These are phyloP conservation scores for Aspergillus costaricaensis DNA, from an alignment of 2,329 filamentous ascomycete genomes.

Conservation along the genomic window DNA sequence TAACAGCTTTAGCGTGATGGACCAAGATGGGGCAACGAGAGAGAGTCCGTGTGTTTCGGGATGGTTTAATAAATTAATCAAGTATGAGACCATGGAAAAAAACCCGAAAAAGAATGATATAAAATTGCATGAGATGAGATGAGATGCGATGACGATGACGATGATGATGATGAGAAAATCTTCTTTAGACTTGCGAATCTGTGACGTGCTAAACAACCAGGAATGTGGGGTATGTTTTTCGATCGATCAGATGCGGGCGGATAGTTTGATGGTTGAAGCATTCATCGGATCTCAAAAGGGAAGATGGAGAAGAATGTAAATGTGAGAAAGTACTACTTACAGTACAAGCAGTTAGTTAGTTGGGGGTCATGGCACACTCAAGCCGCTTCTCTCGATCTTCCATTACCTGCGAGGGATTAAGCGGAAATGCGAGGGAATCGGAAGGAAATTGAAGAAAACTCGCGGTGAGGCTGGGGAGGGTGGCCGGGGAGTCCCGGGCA, in stretches of 20 bases:
- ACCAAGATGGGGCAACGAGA: not conserved
- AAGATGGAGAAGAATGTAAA: not conserved
- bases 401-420: not conserved
- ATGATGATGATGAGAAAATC: not conserved
- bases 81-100: no score
- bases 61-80: no score
- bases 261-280: not conserved
- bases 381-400: not conserved
- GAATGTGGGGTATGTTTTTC: constrained; percentile 6
- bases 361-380: no score
- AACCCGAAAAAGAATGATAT: no score
- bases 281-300: not conserved
- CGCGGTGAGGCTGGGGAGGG: constrained; percentile 18
- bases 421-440: not conserved
- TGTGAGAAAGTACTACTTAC: not conserved
- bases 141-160: not conserved
- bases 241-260: not conserved
- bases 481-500: constrained; percentile 11
- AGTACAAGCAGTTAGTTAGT: no score
- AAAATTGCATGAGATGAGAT: not conserved
- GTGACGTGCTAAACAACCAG: constrained; percentile 8
- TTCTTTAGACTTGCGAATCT: not conserved
- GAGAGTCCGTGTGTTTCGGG: not conserved
- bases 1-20: constrained; percentile 26
- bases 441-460: constrained; percentile 6